phyloP scores from a whole-genome alignment of 129 eudicot genomes.

The Pittosporum tobira region DNA sequence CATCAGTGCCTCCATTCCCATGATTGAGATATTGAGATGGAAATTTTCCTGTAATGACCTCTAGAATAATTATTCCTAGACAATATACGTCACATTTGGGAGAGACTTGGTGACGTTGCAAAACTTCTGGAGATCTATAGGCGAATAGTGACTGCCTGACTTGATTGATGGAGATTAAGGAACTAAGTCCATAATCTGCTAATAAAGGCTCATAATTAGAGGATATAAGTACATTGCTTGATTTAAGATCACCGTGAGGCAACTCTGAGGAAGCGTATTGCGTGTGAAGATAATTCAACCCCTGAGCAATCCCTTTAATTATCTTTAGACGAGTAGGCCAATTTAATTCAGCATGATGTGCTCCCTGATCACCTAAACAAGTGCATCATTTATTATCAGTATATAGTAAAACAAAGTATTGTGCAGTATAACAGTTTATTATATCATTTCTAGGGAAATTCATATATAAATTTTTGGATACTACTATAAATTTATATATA shows the following conservation, averaged over 20 bases:
- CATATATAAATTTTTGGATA: no score
- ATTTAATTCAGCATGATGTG: slow-evolving; percentile 33
- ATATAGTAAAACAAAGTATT: no score
- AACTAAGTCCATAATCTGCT: slow-evolving; percentile 41
- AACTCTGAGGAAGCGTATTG: slow-evolving; percentile 28
- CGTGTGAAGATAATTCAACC: slow-evolving; percentile 43
- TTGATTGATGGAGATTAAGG: slow-evolving; percentile 18
- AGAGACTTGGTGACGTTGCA: slow-evolving; percentile 25
- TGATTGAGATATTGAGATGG: slow-evolving; percentile 41
- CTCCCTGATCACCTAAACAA: slow-evolving; percentile 49
- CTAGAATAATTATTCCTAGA: slow-evolving; percentile 61
- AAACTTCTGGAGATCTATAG: slow-evolving; percentile 61
- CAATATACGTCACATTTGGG: slow-evolving; percentile 60
- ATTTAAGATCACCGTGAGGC: slow-evolving; percentile 80
- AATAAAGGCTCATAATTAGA: slow-evolving; percentile 43
- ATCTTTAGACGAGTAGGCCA: slow-evolving; percentile 56
- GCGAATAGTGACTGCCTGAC: slow-evolving; percentile 33
- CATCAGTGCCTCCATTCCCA: slow-evolving; percentile 48
- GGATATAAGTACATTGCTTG: slow-evolving; percentile 55
- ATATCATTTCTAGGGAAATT: no score
- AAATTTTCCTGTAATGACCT: slow-evolving; percentile 53
- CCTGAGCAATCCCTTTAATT: slow-evolving; percentile 50
- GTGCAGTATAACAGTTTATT: no score
- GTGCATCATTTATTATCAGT: background rate
- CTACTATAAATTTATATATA: background rate